A percentile compares a stretch with the other conserved stretches of the same genome.
These are phyloP conservation scores for thale cress (Arabidopsis thaliana) DNA, from an alignment of 345 rosid species.

Conservation along the genomic window DNA sequence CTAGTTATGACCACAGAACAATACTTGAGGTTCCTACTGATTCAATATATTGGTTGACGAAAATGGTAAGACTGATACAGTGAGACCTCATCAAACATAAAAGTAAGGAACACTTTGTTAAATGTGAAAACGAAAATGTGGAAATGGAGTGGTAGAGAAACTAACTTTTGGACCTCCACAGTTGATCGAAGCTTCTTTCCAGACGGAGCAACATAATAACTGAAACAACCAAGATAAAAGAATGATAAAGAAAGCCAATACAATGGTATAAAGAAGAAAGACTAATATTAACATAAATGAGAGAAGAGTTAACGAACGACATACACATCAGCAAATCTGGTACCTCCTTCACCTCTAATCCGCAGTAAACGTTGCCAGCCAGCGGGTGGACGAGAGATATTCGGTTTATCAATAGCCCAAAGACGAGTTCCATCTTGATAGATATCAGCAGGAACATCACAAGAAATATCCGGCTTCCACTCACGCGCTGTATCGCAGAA, in stretches of 20 bases:
- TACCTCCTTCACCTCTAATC: constrained; percentile 86
- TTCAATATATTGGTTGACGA: neutral
- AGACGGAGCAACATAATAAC: constrained; percentile 83
- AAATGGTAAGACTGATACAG: neutral
- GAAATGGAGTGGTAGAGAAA: constrained; percentile 12
- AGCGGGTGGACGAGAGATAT: constrained; percentile 83
- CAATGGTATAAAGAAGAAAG: neutral
- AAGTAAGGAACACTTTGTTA: neutral
- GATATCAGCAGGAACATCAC: constrained; percentile 82
- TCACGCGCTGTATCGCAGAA: constrained; percentile 67
- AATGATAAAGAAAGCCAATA: constrained; percentile 4
- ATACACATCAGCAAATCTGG: constrained; percentile 92
- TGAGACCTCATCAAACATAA: neutral
- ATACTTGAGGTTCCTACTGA: neutral
- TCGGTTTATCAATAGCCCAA: constrained; percentile 97
- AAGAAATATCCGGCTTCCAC: constrained; percentile 80
- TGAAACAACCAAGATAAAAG: constrained; percentile 41
- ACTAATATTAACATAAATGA: neutral
- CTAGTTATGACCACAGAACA: constrained; percentile 7
- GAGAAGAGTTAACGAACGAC: constrained; percentile 42
- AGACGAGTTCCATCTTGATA: constrained; percentile 88
- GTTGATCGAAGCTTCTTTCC: constrained; percentile 91
- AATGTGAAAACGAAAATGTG: neutral
- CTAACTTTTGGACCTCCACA: constrained; percentile 85
- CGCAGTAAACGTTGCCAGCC: constrained; percentile 87